phyloP scores from a whole-genome alignment of 805 yeast species.

The Kodamaea laetipori region DNA sequence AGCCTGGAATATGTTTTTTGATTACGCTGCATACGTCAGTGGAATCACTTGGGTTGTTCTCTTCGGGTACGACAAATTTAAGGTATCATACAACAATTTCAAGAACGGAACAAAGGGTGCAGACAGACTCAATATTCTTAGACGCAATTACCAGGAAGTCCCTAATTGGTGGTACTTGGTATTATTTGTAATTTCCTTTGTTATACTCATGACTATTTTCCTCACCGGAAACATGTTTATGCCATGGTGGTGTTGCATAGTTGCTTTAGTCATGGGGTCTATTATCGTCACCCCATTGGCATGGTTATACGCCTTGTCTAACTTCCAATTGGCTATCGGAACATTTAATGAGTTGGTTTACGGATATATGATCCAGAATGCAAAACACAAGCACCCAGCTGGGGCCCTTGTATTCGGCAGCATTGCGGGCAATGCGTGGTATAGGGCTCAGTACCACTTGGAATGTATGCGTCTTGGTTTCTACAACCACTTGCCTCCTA shows the following conservation, averaged over 20 bases:
- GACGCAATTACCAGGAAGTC: conserved; percentile 42
- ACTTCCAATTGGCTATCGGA: conserved; percentile 55
- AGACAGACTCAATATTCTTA: conserved; percentile 48
- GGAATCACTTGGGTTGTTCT: conserved; percentile 49
- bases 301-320: conserved; percentile 52
- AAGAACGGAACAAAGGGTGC: conserved; percentile 22
- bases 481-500: conserved; percentile 56
- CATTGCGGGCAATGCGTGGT: conserved; percentile 52
- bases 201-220: conserved; percentile 35
- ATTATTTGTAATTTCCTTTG: conserved; percentile 40
- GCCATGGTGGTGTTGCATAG: conserved; percentile 47
- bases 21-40: conserved; percentile 53
- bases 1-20: conserved; percentile 54
- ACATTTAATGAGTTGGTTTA: conserved; percentile 52
- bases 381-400: conserved; percentile 42
- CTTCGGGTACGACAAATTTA: conserved; percentile 35
- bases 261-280: conserved; percentile 47
- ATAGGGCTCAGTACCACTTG: conserved; percentile 45
- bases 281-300: conserved; percentile 51
- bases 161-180: conserved; percentile 46
- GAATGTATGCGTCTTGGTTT: conserved; percentile 50
- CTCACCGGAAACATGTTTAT: conserved; percentile 36
- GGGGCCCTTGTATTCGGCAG: conserved; percentile 53
- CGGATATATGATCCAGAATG: conserved; percentile 46
- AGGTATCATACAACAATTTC: conserved; percentile 19